Conservation (phyloP, 495 filamentous ascomycete species). For the Xylaria intraflava region DNA sequence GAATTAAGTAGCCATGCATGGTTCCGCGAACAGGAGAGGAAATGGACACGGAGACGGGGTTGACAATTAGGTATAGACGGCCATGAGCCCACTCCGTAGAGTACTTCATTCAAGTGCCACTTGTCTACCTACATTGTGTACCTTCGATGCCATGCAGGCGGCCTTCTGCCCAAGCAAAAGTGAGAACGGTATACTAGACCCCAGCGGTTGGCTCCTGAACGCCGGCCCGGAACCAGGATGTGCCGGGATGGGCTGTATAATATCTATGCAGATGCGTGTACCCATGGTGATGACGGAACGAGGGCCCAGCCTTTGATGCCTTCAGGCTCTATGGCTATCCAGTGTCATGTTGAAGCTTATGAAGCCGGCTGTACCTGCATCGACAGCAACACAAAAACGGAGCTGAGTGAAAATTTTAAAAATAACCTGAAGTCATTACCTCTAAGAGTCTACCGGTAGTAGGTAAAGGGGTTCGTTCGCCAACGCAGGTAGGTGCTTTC, state of each 20-base stretch:
- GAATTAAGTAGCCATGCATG: conserved; percentile 1
- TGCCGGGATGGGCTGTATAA: too few species aligned
- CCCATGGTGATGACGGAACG: not conserved
- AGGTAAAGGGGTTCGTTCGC: too few species aligned
- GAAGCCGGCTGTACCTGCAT: not conserved
- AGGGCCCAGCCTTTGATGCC: not conserved
- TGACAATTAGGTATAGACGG: not conserved
- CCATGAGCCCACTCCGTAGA: not conserved
- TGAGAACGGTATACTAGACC: not conserved
- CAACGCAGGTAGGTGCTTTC: too few species aligned
- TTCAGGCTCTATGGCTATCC: too few species aligned
- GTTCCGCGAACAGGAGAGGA: not conserved
- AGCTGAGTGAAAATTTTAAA: too few species aligned
- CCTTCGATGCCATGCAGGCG: too few species aligned
- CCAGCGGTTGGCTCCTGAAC: not conserved
- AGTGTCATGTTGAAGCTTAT: too few species aligned
- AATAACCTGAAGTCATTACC: too few species aligned
- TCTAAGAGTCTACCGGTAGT: too few species aligned
- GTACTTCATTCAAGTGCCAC: not conserved
- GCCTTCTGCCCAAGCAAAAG: not conserved
- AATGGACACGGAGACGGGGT: not conserved
- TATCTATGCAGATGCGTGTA: too few species aligned
- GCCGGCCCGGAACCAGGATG: not conserved
- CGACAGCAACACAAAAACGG: not conserved
- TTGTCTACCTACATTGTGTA: not conserved